These are phyloP conservation scores for Pyrus hybrid DNA, from an alignment of 331 rosid species.

Conservation along the genomic window DNA sequence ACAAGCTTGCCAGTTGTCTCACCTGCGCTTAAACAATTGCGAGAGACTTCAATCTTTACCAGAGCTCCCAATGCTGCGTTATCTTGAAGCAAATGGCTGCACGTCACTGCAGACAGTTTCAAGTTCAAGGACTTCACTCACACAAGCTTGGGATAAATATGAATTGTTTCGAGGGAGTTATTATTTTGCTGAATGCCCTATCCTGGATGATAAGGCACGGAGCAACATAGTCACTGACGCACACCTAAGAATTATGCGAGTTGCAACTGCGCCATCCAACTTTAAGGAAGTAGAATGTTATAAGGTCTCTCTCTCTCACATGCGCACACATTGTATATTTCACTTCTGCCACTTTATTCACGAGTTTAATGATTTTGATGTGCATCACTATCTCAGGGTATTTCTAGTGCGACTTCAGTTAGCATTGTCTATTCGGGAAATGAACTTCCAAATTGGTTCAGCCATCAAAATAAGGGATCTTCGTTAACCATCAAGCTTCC, in stretches of 20 bases:
- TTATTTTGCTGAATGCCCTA: rapidly evolving
- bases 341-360: no score
- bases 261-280: background rate
- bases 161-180: background rate
- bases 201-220: background rate
- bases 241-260: background rate
- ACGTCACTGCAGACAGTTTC: background rate
- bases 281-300: no score
- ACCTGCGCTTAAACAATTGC: no score
- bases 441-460: background rate
- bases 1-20: no score
- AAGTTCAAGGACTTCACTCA: background rate
- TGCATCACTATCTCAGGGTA: no score
- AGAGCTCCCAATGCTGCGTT: background rate
- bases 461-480: background rate
- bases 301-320: no score
- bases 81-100: background rate
- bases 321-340: no score
- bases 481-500: background rate
- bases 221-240: background rate
- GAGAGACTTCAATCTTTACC: background rate
- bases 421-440: background rate
- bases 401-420: background rate
- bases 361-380: no score
- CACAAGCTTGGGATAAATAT: background rate